Evolutionary conservation across 371 early-diverging fungal species (phyloP), one percentile per base, ranked within the genome.

Genomic region (Batrachochytrium dendrobatidis): DNA sequence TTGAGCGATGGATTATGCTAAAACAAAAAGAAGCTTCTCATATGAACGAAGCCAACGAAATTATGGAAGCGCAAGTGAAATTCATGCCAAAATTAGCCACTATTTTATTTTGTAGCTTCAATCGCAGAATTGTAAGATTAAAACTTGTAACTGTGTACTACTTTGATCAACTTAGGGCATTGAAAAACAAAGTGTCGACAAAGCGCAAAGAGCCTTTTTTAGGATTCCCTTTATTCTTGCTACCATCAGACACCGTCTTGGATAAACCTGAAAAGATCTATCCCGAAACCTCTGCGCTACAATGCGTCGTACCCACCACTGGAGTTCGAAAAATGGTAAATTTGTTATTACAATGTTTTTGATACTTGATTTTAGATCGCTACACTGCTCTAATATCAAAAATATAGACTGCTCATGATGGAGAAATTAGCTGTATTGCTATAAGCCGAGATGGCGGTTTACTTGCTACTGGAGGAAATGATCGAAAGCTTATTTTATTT

Each of bases 21-120:
- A 95, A 90, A 87, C 89, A 90, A 56, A 88, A 91, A 62, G 92
- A 94, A 65, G 95, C 91, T 0, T 86, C 89, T 29, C 86, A 86
- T 61, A 90, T 98, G 86, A 95, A 98, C 67, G 89, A 89, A 34
- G 92, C 88, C 2, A 95, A 92, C 51, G 81, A 84, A 57, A 86
- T 88, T 68, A 81, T 86, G 62, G 89, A 88, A 73, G 80, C 67
- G 91, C 85, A 71, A 67, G 68, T 55, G 55, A 2, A 29, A n/a
- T n/a, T n/a, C n/a, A n/a, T n/a, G n/a, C 45, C 24, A 59, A 29
- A 31, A 18, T 12, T 26, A 30, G 10, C 33, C 54, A 3, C n/a
- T n/a, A n/a, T n/a, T n/a, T n/a, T n/a, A n/a, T n/a, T n/a, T n/a
- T n/a, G n/a, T n/a, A n/a, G n/a, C n/a, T n/a, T n/a, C n/a, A n/a